Percentiles rank a stretch among this genome's conserved stretches.
Evolutionary conservation across 139 green algal species (phyloP).

Genomic region (Marvania coccoides): DNA sequence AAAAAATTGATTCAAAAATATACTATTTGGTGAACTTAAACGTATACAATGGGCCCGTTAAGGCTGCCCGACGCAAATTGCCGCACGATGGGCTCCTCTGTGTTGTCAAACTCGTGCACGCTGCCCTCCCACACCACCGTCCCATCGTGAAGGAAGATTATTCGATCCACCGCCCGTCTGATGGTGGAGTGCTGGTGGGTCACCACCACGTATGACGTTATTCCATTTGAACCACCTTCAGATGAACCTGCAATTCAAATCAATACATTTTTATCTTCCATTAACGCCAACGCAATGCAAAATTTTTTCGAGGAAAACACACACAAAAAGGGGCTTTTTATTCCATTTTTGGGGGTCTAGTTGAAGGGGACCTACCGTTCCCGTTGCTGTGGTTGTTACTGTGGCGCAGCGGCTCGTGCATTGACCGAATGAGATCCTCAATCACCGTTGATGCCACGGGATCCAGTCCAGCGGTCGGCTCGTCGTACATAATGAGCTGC

Average conservation of each 20-base stretch:
- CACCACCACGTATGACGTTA: constrained; percentile 94
- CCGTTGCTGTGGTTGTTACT: no score
- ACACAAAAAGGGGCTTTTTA: no score
- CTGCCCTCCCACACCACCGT: constrained; percentile 93
- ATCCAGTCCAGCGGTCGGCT: constrained; percentile 96
- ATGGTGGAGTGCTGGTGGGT: constrained; percentile 98
- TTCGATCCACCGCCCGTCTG: constrained; percentile 80
- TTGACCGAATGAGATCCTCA: constrained; percentile 89
- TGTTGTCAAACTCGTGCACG: constrained; percentile 87
- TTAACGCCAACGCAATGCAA: no score
- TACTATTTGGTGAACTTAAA: no score
- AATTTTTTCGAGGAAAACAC: no score
- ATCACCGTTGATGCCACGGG: constrained; percentile 95
- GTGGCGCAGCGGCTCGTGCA: constrained; percentile 68
- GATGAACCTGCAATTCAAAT: background rate
- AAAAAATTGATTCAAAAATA: no score
- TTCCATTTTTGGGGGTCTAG: no score
- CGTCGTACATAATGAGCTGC: constrained; percentile 98
- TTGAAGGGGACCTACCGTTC: no score
- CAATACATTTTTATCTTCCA: no score
- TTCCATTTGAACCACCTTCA: constrained; percentile 32
- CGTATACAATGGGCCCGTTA: constrained; percentile 81
- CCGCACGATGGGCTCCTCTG: constrained; percentile 84
- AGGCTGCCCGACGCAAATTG: constrained; percentile 88
- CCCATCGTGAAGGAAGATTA: constrained; percentile 95